Base-by-base conservation (phyloP, 176 grass and related monocot species). In the Phyllostachys edulis region DNA sequence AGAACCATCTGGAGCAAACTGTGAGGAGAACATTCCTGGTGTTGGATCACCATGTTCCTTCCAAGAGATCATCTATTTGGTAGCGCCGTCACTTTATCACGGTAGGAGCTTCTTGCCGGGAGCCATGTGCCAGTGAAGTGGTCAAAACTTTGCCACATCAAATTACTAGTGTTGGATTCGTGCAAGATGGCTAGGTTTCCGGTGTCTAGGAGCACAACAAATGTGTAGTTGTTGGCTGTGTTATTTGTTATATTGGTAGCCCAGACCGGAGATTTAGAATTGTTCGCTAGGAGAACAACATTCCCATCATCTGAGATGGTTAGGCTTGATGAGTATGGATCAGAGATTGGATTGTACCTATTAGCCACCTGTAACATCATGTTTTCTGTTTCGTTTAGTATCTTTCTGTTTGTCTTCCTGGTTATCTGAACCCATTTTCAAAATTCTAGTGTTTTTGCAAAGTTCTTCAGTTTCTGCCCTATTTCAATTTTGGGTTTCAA, bases 291-390 rank as follows among this genome's bases (percentile, higher is more conserved):
- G 67, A 88, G 74, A 16, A 78, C 20, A 16, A 84, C 49, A 17
- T 78, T 78, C 42, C 86, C 80, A 20, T 88, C 51, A 12, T 63
- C 36, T 34, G 86, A 82, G 23, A 88, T 79, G 52, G 7, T 79
- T 47, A 92, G 72, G 15, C 11, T 75, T n/a, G 86, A 77, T 11
- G 64, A 73, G 29, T 20, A 3, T 64, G 86, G 86, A 72, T 88
- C 67, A 42, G 66, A 51, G 9, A 92, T 9, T 11, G 90, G 82
- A 71, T 23, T 44, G 1, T 79, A 78, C 54, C 82, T 68, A 78
- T 92, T 92, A 17, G 86, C 86, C 2, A 91, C 82, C 90, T 86
- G n/a, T n/a, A n/a, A n/a, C n/a, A n/a, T n/a, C n/a, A n/a, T n/a
- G n/a, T n/a, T n/a, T n/a, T n/a, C n/a, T n/a, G n/a, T n/a, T n/a